phyloP scores from a whole-genome alignment of 306 rosid genomes.

The Citrullus mucosospermus region DNA sequence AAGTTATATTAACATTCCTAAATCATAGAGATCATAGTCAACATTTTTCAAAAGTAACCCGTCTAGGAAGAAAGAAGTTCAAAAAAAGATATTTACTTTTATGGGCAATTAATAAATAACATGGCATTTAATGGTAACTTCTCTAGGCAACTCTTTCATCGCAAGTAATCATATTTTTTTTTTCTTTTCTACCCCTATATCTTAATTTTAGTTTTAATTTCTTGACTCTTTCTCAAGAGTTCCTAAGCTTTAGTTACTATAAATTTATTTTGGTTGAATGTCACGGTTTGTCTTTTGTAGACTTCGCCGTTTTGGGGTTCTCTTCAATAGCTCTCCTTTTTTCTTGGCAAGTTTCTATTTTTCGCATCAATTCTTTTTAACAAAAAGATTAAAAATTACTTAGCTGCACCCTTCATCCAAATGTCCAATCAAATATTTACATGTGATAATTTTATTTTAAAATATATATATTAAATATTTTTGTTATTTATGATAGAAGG shows the following conservation, averaged over 20 bases:
- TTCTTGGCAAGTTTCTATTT: too few relatives aligned
- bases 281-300: not conserved
- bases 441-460: too few relatives aligned
- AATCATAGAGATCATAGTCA: not conserved
- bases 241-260: not conserved
- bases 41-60: not conserved
- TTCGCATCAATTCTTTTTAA: not conserved
- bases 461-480: too few relatives aligned
- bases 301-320: not conserved
- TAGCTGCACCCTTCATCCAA: too few relatives aligned
- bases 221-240: not conserved
- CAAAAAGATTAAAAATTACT: too few relatives aligned
- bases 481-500: too few relatives aligned
- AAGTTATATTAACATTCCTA: not conserved
- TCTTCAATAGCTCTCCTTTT: not conserved
- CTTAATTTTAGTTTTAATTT: too few relatives aligned
- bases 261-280: not conserved
- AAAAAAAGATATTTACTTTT: too few relatives aligned
- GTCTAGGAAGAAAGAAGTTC: not conserved
- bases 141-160: not conserved
- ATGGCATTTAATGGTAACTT: not conserved
- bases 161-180: too few relatives aligned
- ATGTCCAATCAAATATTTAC: too few relatives aligned
- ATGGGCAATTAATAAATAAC: not conserved
- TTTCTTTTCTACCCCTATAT: too few relatives aligned